Evolutionary conservation across 139 green algal species (phyloP), one percentile per base, ranked within the genome.

Genomic region (Zygnema circumcarinatum): DNA sequence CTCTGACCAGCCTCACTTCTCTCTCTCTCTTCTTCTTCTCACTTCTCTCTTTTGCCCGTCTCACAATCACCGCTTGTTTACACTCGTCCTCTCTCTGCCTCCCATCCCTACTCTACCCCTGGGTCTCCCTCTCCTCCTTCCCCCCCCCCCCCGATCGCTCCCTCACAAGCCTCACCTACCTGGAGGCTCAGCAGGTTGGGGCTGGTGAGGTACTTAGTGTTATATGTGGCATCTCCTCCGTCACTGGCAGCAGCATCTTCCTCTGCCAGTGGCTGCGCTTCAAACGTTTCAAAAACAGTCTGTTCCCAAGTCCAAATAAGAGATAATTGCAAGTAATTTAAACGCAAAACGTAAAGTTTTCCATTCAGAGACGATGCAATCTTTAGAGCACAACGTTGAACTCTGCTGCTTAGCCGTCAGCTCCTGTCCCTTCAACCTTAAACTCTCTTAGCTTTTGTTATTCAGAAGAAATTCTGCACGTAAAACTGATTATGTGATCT

Each of bases 171-270:
- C 69, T 78, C 69, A 38, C 35, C 69, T 35, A 83, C 75, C 75
- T 83, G 62, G 21, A 86, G 32, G 29, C 21, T 3, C 52, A 86
- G 31, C 52, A 86, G 79, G 52, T 25, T 80, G 0, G 79, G 16
- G 20, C 79, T 86, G 25, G 79, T 86, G 25, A 86, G 79, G 22
- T 54, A 86, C 79, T 86, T 86, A n/a, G 41, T 81, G 52, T 76
- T 86, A 67, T 81, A 86, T 29, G 20, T 32, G 3, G 11, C 69
- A 35, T 83, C 33, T 1, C 67, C 38, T 62, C 21, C 40, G 16
- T 33, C 33, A 3, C 29, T 29, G 22, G 32, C 76, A 21, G 47
- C 39, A 54, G 41, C 32, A 29, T 33, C 76, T 36, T 29, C 31
- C 36, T 62, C 76, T 33, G 33, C 38, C 76, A 2, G 16, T 22